Evolutionary conservation across 768 basidiomycete species (phyloP), one percentile per base, ranked within the genome.

Genomic region (Leccinum ochraceum): DNA sequence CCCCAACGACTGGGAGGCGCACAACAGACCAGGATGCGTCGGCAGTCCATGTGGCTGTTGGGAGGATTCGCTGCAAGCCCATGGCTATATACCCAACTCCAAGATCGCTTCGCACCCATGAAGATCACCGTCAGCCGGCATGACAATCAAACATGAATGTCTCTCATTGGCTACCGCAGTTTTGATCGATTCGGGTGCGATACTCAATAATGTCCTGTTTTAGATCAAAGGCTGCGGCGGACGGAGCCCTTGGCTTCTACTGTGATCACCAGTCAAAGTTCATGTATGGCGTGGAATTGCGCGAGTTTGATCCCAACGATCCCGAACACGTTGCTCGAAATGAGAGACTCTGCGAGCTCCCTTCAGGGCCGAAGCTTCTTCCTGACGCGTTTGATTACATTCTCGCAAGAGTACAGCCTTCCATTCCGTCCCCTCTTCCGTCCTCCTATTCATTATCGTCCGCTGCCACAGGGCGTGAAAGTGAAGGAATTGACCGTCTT

Each of bases 371-470:
- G 4, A 86, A 81, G 65, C 77, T 91, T n/a, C 77, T 92, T 13
- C 88, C 88, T 11, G 90, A 92, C 68, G 90, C 90, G 1, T 92
- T 92, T 71, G 90, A 91, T 67, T 92, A 89, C 65, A 90, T 92
- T 66, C 78, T 92, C 46, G 81, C 85, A 7, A 76, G 87, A 68
- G 89, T 90, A 60, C 55, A 84, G 77, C 56, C 56, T 55, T 60
- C 20, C 62, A 22, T 53, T 65, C 17, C 36, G 32, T 52, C 37
- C 16, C 34, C 42, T 39, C 20, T 51, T n/a, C 42, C 42, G 17
- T 44, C 6, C 52, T 42, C 54, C 57, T 60, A 63, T 62, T 64
- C 39, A 67, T 57, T 39, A 20, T 44, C n/a, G 42, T n/a, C 42
- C n/a, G 37, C 20, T 37, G 57, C 39, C 57, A 0, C 64, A 91